Evolutionary conservation across 2,329 filamentous ascomycete genomes (phyloP).

Genomic region (Claviceps monticola): DNA sequence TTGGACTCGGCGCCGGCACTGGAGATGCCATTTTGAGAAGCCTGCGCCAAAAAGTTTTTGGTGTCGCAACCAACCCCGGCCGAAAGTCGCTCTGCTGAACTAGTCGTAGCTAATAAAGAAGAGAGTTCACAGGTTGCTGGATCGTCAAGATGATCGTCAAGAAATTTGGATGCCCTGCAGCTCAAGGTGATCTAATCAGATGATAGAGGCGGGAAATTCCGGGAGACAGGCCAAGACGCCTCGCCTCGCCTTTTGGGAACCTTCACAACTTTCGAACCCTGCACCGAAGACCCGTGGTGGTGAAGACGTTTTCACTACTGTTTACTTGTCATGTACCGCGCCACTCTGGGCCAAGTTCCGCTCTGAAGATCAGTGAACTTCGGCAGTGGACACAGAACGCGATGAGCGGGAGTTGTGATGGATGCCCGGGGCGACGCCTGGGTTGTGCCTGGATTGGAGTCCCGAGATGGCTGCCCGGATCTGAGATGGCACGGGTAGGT

Average conservation of each 20-base stretch:
- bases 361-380: background rate
- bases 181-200: background rate
- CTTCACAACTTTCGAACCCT: background rate
- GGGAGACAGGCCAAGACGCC: background rate
- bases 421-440: background rate
- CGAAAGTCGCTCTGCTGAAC: background rate
- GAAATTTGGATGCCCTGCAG: background rate
- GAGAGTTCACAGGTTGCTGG: background rate
- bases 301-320: background rate
- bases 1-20: slow-evolving; percentile 1
- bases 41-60: background rate
- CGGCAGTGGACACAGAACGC: background rate
- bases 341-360: background rate
- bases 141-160: background rate
- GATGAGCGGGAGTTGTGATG: no score
- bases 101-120: background rate
- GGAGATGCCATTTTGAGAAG: slow-evolving; percentile 3
- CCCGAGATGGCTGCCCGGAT: background rate
- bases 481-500: background rate
- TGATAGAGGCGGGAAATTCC: background rate
- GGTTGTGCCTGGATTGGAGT: background rate
- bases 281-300: background rate
- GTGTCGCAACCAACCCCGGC: background rate
- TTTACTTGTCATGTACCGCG: background rate
- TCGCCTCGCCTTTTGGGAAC: background rate